Percentiles rank a stretch among this genome's conserved stretches.
phyloP scores from a whole-genome alignment of 257 asterid species.

The Coffea canephora region DNA sequence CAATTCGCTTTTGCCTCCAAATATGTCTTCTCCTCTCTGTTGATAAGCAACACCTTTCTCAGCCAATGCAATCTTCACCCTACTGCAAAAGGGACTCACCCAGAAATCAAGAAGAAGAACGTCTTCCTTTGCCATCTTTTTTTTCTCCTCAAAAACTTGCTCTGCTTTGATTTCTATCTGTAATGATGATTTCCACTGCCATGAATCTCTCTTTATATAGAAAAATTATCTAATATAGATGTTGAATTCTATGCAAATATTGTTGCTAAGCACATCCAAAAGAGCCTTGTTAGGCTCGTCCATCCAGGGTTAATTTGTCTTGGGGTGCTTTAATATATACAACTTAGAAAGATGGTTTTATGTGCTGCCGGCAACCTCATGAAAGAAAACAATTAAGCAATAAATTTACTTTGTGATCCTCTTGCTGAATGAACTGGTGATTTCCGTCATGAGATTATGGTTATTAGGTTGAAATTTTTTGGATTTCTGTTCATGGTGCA shows the following conservation, averaged over 20 bases:
- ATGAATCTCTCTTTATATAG: conserved; percentile 5
- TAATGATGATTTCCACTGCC: background rate
- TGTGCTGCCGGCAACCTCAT: conserved; percentile 7
- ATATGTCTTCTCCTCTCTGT: conserved; percentile 43
- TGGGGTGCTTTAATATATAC: background rate
- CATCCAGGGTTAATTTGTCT: conserved; percentile 12
- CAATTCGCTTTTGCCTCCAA: conserved; percentile 61
- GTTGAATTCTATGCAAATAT: background rate
- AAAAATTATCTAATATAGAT: background rate
- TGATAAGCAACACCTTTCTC: conserved; percentile 61
- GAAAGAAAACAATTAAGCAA: background rate
- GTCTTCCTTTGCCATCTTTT: conserved; percentile 44
- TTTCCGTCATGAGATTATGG: background rate
- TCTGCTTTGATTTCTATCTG: background rate
- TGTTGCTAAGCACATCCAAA: background rate
- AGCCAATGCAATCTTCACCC: conserved; percentile 53
- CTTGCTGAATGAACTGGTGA: background rate
- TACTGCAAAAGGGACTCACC: conserved; percentile 57
- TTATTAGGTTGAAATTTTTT: too few species aligned
- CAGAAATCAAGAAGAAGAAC: conserved; percentile 56
- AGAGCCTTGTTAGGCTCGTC: conserved; percentile 17
- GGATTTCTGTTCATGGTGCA: too few species aligned
- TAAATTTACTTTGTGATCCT: background rate
- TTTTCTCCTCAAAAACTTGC: background rate
- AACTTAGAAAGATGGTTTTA: background rate